phyloP scores from a whole-genome alignment of 2,329 filamentous ascomycete genomes.

The Triangularia verruculosa region DNA sequence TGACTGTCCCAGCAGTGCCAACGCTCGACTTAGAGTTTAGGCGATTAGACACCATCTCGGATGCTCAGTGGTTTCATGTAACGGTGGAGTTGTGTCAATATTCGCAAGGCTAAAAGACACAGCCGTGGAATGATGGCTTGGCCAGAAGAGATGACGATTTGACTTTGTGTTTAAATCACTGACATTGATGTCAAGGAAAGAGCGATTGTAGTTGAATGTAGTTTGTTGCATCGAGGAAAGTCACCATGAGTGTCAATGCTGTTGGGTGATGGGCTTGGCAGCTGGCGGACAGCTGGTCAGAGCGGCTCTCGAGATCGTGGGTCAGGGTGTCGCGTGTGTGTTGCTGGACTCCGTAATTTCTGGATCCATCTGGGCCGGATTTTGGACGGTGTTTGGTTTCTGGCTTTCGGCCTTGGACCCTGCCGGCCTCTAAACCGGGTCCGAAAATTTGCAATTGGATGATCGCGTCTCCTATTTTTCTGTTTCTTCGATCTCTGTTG shows the following conservation, averaged over 20 bases:
- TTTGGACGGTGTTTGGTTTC: constrained; percentile 1
- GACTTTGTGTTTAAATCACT: neutral
- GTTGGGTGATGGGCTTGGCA: neutral
- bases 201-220: neutral
- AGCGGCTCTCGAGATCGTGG: neutral
- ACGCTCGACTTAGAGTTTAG: too few species aligned
- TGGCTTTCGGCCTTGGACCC: constrained; percentile 6
- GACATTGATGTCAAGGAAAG: neutral
- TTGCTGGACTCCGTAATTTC: constrained; percentile 10
- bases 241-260: neutral
- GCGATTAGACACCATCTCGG: neutral
- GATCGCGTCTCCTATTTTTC: constrained; percentile 1
- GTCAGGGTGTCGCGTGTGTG: neutral
- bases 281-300: neutral
- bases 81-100: too few species aligned
- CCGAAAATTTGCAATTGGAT: constrained; percentile 6
- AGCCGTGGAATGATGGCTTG: neutral
- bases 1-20: neutral
- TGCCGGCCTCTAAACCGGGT: neutral
- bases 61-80: neutral
- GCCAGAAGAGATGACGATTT: neutral
- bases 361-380: constrained; percentile 1
- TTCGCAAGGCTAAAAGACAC: neutral
- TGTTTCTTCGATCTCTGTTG: neutral
- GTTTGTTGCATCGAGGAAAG: too few species aligned